A percentile compares a stretch with the other conserved stretches of the same genome.
Conservation (phyloP, 345 rosid species). For the Eutrema yunnanense region DNA sequence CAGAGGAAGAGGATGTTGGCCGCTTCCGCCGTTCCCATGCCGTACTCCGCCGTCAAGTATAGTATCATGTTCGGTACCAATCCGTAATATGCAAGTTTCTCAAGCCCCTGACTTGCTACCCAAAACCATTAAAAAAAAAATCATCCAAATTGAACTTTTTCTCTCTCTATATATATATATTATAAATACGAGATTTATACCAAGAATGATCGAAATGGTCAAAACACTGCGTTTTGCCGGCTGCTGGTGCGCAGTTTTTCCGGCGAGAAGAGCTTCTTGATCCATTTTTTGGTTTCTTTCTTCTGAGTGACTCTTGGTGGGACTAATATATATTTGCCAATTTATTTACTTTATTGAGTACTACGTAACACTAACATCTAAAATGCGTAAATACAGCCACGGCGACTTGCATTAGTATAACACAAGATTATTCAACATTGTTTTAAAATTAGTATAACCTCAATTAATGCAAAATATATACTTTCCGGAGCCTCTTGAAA, state of each 20-base stretch:
- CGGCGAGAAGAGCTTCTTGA: constrained; percentile 27
- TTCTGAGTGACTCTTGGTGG: not conserved
- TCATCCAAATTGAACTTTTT: not conserved
- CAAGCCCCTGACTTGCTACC: constrained; percentile 60
- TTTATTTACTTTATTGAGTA: not conserved
- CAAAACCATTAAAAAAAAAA: not conserved
- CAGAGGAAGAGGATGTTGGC: constrained; percentile 48
- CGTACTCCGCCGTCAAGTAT: constrained; percentile 47
- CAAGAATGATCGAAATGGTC: constrained; percentile 56
- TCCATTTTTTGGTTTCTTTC: constrained; percentile 5
- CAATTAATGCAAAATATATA: too few relatives aligned
- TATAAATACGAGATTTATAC: constrained; percentile 22
- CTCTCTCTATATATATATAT: not conserved
- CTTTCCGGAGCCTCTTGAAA: too few relatives aligned
- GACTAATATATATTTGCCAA: not conserved
- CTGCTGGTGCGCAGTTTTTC: not conserved
- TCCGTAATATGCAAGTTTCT: constrained; percentile 52
- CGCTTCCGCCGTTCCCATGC: constrained; percentile 38
- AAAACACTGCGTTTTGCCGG: constrained; percentile 37
- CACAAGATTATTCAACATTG: too few relatives aligned
- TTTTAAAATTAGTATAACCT: too few relatives aligned
- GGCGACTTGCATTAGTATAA: not conserved
- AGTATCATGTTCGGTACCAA: constrained; percentile 54
- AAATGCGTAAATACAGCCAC: not conserved
- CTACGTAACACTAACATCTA: not conserved